phyloP scores from a whole-genome alignment of 257 asterid genomes.

The Gardenia jasminoides region DNA sequence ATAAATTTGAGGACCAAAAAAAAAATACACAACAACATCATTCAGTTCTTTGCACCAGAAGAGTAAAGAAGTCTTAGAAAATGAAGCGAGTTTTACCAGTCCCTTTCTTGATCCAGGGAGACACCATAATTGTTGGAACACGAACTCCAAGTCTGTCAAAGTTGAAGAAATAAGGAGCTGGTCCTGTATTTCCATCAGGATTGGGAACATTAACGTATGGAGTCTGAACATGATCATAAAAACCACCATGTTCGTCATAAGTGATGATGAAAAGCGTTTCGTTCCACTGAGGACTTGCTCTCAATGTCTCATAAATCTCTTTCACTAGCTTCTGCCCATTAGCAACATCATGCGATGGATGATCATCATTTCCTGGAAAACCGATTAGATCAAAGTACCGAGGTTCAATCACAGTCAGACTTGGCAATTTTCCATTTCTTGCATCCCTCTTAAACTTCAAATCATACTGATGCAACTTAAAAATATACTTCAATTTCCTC shows the following conservation, averaged over 20 bases:
- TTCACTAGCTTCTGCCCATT: slow-evolving; percentile 73
- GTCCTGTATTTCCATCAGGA: slow-evolving; percentile 83
- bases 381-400: slow-evolving; percentile 68
- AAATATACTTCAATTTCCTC: slow-evolving; percentile 69
- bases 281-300: slow-evolving; percentile 76
- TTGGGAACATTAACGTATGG: slow-evolving; percentile 64
- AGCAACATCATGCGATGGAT: slow-evolving; percentile 83
- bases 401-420: slow-evolving; percentile 73
- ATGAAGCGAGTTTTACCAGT: slow-evolving; percentile 41
- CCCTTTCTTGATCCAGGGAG: slow-evolving; percentile 94
- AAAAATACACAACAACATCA: neutral
- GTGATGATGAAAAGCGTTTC: slow-evolving; percentile 61
- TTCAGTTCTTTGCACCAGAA: neutral
- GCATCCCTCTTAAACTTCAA: slow-evolving; percentile 70
- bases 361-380: slow-evolving; percentile 70
- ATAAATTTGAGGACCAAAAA: too few relatives aligned
- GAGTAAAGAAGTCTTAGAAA: neutral
- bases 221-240: slow-evolving; percentile 75
- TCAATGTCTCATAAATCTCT: slow-evolving; percentile 74
- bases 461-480: slow-evolving; percentile 53
- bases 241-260: slow-evolving; percentile 87
- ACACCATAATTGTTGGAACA: slow-evolving; percentile 82
- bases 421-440: slow-evolving; percentile 59
- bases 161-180: slow-evolving; percentile 69
- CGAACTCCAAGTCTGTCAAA: slow-evolving; percentile 95